phyloP scores from a whole-genome alignment of 2,329 filamentous ascomycete genomes.

The Elsinoe arachidis region DNA sequence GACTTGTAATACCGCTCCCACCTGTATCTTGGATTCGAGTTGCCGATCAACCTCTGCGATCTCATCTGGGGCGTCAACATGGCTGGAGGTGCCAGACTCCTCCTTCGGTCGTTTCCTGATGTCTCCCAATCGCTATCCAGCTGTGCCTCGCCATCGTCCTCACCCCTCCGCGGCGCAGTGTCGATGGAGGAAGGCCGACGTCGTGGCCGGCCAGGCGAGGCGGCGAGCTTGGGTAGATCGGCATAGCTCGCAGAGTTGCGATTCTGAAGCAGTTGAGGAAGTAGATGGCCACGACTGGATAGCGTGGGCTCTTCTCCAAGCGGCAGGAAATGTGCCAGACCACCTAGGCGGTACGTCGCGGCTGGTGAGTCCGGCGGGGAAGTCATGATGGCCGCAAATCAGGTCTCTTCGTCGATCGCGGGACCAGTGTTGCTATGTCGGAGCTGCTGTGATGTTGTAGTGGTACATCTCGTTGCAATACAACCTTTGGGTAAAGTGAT shows the following conservation, averaged over 20 bases:
- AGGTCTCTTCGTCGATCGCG: not conserved
- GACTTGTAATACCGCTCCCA: conserved; percentile 84
- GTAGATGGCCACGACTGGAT: conserved; percentile 37
- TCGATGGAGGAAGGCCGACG: conserved; percentile 8
- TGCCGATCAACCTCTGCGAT: conserved; percentile 79
- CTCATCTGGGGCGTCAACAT: conserved; percentile 58
- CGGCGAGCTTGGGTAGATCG: conserved; percentile 6
- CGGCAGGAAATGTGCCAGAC: conserved; percentile 34
- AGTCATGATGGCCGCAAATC: not conserved
- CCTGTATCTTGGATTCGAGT: conserved; percentile 73
- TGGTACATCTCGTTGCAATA: no score
- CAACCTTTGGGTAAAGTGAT: not conserved
- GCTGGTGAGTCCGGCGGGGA: conserved; percentile 2
- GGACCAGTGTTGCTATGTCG: not conserved
- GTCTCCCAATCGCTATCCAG: conserved; percentile 2
- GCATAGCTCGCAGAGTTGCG: conserved; percentile 20
- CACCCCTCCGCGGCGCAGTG: not conserved
- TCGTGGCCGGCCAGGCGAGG: not conserved
- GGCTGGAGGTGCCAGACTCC: conserved; percentile 35
- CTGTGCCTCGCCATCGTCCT: conserved; percentile 9
- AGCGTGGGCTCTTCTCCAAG: conserved; percentile 32
- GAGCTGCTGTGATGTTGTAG: not conserved
- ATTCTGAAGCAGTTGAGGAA: conserved; percentile 28
- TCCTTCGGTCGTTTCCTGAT: conserved; percentile 27
- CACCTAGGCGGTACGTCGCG: conserved; percentile 23